A percentile compares a stretch with the other conserved stretches of the same genome.
Evolutionary conservation across 169 alveolate genomes (phyloP).

Genomic region (Plasmodium gallinaceum): DNA sequence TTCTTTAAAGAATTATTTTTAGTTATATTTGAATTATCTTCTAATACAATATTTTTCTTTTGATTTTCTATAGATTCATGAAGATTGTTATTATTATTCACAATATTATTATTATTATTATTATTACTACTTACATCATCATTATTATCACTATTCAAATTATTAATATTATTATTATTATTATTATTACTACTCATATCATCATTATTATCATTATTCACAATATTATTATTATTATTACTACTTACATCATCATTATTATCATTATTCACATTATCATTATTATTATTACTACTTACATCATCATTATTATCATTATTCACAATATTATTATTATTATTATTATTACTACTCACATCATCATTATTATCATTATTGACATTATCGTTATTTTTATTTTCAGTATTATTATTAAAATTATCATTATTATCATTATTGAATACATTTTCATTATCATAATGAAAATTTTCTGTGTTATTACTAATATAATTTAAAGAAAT

Average conservation of each 20-base stretch:
- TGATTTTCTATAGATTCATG: neutral
- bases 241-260: neutral
- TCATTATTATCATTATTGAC: neutral
- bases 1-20: no score
- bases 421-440: neutral
- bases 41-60: neutral
- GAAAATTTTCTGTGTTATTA: no score
- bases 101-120: neutral
- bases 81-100: neutral
- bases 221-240: neutral
- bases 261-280: neutral
- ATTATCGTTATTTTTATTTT: neutral
- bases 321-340: neutral
- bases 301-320: neutral
- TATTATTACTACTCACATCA: neutral
- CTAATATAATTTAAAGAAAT: no score
- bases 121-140: neutral
- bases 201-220: neutral
- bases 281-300: neutral
- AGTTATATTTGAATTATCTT: neutral
- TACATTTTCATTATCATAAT: no score
- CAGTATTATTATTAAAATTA: neutral
- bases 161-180: neutral
- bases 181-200: neutral
- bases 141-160: neutral